Percentiles rank a stretch among this genome's conserved stretches.
These are phyloP conservation scores for Zygoascus meyerae DNA, from an alignment of 1,139 yeast genomes.

Conservation along the genomic window DNA sequence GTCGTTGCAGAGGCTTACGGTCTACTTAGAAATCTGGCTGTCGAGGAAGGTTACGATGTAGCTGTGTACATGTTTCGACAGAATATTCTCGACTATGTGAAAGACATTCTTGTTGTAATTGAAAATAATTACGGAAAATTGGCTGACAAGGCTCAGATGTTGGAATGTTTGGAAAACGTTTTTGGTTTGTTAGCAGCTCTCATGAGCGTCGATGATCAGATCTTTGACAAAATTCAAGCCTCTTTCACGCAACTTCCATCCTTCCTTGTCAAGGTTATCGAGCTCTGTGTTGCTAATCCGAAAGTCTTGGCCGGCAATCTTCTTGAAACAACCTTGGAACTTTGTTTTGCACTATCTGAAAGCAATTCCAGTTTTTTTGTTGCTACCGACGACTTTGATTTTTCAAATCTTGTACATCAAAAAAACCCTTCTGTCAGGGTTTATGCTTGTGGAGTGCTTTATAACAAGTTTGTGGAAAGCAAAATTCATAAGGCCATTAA, in stretches of 20 bases:
- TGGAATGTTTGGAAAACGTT: constrained; percentile 68
- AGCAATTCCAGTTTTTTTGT: constrained; percentile 20
- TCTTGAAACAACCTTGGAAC: constrained; percentile 20
- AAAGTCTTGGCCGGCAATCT: constrained; percentile 10
- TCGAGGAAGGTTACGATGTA: constrained; percentile 88
- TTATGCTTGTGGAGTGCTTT: constrained; percentile 9
- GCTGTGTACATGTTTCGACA: constrained; percentile 72
- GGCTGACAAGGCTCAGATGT: constrained; percentile 46
- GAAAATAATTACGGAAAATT: constrained; percentile 7
- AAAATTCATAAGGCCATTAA: constrained; percentile 11
- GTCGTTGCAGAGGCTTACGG: constrained; percentile 78
- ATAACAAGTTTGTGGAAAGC: constrained; percentile 22
- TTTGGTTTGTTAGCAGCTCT: constrained; percentile 63
- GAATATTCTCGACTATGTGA: constrained; percentile 62
- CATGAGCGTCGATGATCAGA: constrained; percentile 57
- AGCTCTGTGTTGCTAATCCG: constrained; percentile 4
- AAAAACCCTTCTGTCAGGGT: constrained; percentile 5
- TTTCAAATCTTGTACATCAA: constrained; percentile 13
- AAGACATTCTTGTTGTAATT: constrained; percentile 37
- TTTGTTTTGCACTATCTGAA: constrained; percentile 25
- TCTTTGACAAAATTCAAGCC: constrained; percentile 47
- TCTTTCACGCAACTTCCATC: constrained; percentile 31
- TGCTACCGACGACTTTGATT: constrained; percentile 6
- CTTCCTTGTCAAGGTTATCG: constrained; percentile 11
- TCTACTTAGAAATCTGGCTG: constrained; percentile 65